Base-by-base conservation (phyloP, 2,329 filamentous ascomycete species). In the Ophiosphaerella narmari region DNA sequence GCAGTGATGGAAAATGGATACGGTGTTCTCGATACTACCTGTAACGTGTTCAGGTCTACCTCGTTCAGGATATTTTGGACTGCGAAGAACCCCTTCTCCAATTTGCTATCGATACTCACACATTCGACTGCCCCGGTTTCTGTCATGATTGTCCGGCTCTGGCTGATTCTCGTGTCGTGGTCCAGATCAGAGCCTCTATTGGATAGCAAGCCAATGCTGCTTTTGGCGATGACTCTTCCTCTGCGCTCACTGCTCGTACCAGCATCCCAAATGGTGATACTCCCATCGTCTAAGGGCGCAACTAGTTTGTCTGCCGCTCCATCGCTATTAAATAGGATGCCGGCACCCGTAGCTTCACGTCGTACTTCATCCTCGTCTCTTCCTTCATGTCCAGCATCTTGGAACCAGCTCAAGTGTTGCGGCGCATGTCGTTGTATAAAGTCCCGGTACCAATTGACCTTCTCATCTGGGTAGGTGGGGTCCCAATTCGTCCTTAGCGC, bases 1-100 rank as follows among this genome's bases (percentile, higher is more conserved):
- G 91, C 87, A 34, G 89, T 93, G 58, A 97, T 90, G 26, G 88
- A 85, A 79, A 87, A 92, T 1, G 91, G 88, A 62, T 90, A 97
- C 3, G 80, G 82, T 48, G 89, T 83, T 46, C 85, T 82, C 18
- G 85, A 86, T 5, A 91, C 77, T 3, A 91, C 78, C 44, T 85
- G 80, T 9, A 96, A 75, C 0, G 87, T 90, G 52, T 83, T 78
- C 39, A 97, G 79, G 69, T 97, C 91, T 18, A 97, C 83, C 67
- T 96, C 90, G 44, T 91, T 86, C 4, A 97, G 80, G 34, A 84
- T 78, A 65, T 86, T 87, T 47, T 89, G 86, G 9, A 94, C 85
- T 2, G 90, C 90, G 72, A 96, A 87, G 71, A 90, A 96, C 11
- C 87, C 91, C 63, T 82, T 82, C 62, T 86, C 80, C 32, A 78